A percentile compares a stretch with the other conserved stretches of the same genome.
Evolutionary conservation across 2,329 filamentous ascomycete genomes (phyloP).

Genomic region (Parasarocladium wereldwijsianum): DNA sequence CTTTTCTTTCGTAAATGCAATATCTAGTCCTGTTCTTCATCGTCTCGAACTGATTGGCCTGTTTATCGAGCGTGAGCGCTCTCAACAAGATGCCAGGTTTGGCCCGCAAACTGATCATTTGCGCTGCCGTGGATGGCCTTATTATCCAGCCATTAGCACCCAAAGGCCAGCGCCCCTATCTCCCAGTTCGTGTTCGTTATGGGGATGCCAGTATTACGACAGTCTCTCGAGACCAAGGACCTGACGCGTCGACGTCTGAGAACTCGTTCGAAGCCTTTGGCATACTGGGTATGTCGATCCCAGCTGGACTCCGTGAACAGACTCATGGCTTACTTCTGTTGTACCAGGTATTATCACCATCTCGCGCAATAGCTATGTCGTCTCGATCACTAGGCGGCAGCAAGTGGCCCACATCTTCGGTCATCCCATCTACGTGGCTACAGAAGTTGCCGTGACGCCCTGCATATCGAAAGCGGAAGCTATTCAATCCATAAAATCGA

Average conservation of each 20-base stretch:
- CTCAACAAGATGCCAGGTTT: constrained; percentile 59
- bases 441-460: constrained; percentile 82
- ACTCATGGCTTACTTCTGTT: constrained; percentile 1
- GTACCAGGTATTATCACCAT: constrained; percentile 66
- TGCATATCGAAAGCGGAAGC: constrained; percentile 65
- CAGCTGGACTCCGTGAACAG: not conserved
- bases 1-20: not conserved
- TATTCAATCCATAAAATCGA: constrained; percentile 43
- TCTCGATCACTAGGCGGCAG: constrained; percentile 73
- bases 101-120: constrained; percentile 66
- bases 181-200: constrained; percentile 58
- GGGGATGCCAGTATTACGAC: constrained; percentile 34
- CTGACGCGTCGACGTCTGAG: constrained; percentile 27
- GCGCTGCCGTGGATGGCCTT: constrained; percentile 70
- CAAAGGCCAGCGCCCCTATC: constrained; percentile 39
- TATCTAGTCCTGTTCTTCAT: not conserved
- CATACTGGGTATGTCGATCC: constrained; percentile 31
- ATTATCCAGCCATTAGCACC: constrained; percentile 58
- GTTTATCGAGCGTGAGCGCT: too few relatives aligned
- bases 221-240: constrained; percentile 27
- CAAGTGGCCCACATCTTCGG: constrained; percentile 81
- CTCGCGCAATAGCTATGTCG: constrained; percentile 66
- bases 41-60: not conserved
- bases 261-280: constrained; percentile 45
- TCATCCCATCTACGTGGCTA: constrained; percentile 72